phyloP scores from a whole-genome alignment of 2,329 filamentous ascomycete species.

The Cordyceps militaris region DNA sequence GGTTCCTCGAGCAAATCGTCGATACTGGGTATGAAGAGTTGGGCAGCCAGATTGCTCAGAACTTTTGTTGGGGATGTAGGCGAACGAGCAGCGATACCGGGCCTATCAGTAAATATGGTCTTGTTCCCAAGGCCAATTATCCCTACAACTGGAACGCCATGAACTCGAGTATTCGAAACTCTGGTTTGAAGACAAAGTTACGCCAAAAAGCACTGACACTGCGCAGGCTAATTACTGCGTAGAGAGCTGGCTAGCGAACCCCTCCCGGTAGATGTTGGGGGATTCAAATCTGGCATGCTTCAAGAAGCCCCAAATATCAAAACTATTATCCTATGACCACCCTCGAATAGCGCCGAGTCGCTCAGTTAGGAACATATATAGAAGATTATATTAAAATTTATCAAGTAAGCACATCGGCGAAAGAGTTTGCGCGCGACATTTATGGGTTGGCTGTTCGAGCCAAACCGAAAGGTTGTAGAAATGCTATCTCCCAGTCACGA shows the following conservation, averaged over 20 bases:
- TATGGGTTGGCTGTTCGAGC: conserved; percentile 53
- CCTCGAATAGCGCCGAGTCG: conserved; percentile 58
- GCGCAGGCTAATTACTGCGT: conserved; percentile 47
- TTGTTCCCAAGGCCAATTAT: conserved; percentile 76
- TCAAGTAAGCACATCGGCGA: conserved; percentile 57
- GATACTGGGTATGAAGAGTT: conserved; percentile 65
- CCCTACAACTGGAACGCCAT: conserved; percentile 75
- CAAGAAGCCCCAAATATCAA: conserved; percentile 73
- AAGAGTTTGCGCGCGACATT: conserved; percentile 64
- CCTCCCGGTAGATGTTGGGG: conserved; percentile 34
- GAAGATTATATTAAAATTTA: conserved; percentile 56
- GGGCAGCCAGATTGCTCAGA: conserved; percentile 65
- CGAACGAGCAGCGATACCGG: conserved; percentile 92
- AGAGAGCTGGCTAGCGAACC: conserved; percentile 19
- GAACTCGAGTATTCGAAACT: conserved; percentile 63
- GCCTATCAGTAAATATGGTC: conserved; percentile 76
- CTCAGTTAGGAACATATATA: conserved; percentile 80
- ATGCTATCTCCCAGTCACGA: conserved; percentile 80
- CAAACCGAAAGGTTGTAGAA: conserved; percentile 49
- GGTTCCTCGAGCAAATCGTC: conserved; percentile 77
- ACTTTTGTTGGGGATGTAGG: conserved; percentile 65
- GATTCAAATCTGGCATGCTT: conserved; percentile 65
- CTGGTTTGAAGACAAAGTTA: conserved; percentile 73
- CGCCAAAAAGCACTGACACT: conserved; percentile 76
- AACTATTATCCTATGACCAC: conserved; percentile 75